Evolutionary conservation across 1,284 basidiomycete species (phyloP).

Genomic region (Rhodotorula sp.): DNA sequence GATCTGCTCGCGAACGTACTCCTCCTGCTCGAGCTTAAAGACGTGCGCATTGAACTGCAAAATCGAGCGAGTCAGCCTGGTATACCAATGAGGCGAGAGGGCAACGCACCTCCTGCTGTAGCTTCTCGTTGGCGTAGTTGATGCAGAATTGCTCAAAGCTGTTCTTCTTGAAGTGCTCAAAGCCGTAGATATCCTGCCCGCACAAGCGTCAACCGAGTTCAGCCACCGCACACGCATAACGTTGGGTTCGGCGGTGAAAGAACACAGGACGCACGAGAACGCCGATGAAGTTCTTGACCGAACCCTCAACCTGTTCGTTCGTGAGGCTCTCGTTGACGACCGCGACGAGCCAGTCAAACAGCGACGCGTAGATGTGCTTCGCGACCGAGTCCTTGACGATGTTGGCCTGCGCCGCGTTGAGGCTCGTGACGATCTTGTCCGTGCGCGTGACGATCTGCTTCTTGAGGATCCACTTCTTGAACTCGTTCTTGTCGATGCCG

Average conservation of each 20-base stretch:
- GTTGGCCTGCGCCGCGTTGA: slow-evolving; percentile 87
- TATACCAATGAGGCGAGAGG: neutral
- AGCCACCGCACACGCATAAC: neutral
- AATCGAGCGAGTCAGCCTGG: neutral
- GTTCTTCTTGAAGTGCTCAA: slow-evolving; percentile 98
- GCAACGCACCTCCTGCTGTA: slow-evolving; percentile 79
- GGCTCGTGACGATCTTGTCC: slow-evolving; percentile 89
- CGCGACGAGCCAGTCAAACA: slow-evolving; percentile 98
- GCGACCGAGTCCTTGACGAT: slow-evolving; percentile 95
- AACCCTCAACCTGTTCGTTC: slow-evolving; percentile 81
- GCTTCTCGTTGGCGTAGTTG: slow-evolving; percentile 98
- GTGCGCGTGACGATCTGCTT: slow-evolving; percentile 92
- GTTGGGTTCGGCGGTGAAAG: too few relatives aligned
- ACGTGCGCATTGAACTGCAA: slow-evolving; percentile 93
- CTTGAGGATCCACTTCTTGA: slow-evolving; percentile 99
- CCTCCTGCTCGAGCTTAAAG: slow-evolving; percentile 96
- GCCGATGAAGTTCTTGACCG: slow-evolving; percentile 96
- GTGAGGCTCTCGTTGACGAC: slow-evolving; percentile 95
- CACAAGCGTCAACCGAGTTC: rapidly evolving
- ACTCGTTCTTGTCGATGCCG: slow-evolving; percentile 86
- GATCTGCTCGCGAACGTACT: slow-evolving; percentile 97
- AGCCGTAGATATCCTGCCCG: slow-evolving; percentile 65
- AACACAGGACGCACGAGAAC: slow-evolving; percentile 64
- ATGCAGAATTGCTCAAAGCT: slow-evolving; percentile 99
- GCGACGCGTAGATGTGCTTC: slow-evolving; percentile 97